phyloP scores from a whole-genome alignment of 345 rosid species.

The Syzygium jambos region DNA sequence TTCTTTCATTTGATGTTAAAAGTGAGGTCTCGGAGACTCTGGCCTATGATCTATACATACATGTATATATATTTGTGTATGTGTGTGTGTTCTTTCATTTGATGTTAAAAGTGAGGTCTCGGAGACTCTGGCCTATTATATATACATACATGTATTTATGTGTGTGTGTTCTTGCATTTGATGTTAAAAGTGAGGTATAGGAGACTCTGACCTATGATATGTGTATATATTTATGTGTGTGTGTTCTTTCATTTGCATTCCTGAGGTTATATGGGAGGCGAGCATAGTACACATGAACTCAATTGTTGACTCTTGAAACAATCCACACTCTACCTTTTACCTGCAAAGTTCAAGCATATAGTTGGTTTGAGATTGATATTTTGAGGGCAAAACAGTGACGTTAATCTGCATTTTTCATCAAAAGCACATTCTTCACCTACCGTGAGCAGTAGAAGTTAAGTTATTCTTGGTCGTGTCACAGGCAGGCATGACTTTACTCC shows the following conservation, averaged over 20 bases:
- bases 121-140: too few relatives aligned
- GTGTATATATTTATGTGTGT: background rate
- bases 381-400: background rate
- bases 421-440: background rate
- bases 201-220: background rate
- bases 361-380: background rate
- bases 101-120: too few relatives aligned
- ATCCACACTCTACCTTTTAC: background rate
- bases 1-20: too few relatives aligned
- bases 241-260: background rate
- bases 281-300: background rate
- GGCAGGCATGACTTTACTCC: conserved; percentile 73
- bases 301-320: background rate
- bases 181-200: background rate
- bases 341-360: background rate
- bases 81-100: too few relatives aligned
- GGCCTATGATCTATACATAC: too few relatives aligned
- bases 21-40: too few relatives aligned
- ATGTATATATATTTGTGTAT: too few relatives aligned
- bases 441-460: background rate
- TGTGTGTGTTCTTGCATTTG: too few relatives aligned
- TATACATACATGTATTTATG: too few relatives aligned
- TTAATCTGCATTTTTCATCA: background rate
- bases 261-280: background rate
- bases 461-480: conserved; percentile 13